Conservation (phyloP, 2,329 filamentous ascomycete species). For the Cercospora nicotianae region DNA sequence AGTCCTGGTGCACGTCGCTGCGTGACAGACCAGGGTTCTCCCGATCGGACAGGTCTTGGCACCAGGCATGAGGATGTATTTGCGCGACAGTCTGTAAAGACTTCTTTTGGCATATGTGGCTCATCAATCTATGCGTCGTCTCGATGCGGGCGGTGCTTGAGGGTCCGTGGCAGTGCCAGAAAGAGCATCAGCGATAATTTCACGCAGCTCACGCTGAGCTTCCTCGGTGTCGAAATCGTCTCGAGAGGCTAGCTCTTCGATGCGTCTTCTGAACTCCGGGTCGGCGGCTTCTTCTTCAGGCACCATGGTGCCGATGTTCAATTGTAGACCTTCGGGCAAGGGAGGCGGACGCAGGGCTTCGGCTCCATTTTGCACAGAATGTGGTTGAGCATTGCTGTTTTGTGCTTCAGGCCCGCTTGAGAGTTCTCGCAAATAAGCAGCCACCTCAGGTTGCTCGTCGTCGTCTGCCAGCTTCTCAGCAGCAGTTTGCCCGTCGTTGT, state of each 20-base stretch:
- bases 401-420: slow-evolving; percentile 4
- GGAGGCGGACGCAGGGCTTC: slow-evolving; percentile 54
- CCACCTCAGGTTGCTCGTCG: slow-evolving; percentile 73
- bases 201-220: slow-evolving; percentile 75
- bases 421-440: slow-evolving; percentile 62
- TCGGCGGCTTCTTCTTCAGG: slow-evolving; percentile 65
- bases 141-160: slow-evolving; percentile 35
- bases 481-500: slow-evolving; percentile 76
- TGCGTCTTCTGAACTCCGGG: slow-evolving; percentile 77
- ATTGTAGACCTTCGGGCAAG: slow-evolving; percentile 71
- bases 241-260: slow-evolving; percentile 82
- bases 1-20: neutral
- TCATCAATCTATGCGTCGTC: slow-evolving; percentile 25
- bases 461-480: slow-evolving; percentile 77
- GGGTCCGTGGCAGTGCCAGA: slow-evolving; percentile 59
- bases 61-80: neutral
- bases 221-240: slow-evolving; percentile 80
- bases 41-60: neutral
- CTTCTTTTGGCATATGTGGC: neutral
- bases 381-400: neutral
- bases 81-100: neutral
- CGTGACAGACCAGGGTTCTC: neutral
- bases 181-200: slow-evolving; percentile 78
- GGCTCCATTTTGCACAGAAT: slow-evolving; percentile 23
- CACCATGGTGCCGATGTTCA: slow-evolving; percentile 74